A percentile compares a stretch with the other conserved stretches of the same genome.
phyloP scores from a whole-genome alignment of 495 filamentous ascomycete species.

The Penicillium verhagenii region DNA sequence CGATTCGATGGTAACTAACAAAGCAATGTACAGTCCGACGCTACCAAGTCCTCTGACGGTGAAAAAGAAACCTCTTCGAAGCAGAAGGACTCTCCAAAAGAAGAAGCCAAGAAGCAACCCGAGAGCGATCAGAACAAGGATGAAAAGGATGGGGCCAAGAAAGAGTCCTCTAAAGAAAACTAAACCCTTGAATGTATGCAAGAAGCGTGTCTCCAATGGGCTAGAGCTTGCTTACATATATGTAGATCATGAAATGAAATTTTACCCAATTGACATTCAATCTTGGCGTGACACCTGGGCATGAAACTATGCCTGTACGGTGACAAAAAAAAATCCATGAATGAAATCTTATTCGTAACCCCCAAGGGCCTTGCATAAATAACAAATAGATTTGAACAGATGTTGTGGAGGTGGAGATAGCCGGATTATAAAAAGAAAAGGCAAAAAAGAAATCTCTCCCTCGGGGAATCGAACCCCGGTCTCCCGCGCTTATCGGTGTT shows the following conservation, averaged over 20 bases:
- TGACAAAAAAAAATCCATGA: too few species aligned
- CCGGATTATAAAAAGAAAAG: neutral
- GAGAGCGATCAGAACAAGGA: neutral
- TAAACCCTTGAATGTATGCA: neutral
- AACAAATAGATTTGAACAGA: too few species aligned
- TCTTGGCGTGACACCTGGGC: too few species aligned
- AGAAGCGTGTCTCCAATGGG: neutral
- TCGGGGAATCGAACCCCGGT: constrained; percentile 57
- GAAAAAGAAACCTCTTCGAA: neutral
- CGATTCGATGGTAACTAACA: neutral
- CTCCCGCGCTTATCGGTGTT: constrained; percentile 45
- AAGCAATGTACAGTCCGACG: neutral
- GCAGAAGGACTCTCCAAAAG: neutral
- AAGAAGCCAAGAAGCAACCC: neutral
- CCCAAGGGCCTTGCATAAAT: too few species aligned
- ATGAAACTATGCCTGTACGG: too few species aligned
- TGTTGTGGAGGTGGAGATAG: too few species aligned
- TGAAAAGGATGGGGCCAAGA: neutral
- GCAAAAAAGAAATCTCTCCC: constrained; percentile 37
- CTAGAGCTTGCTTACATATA: neutral
- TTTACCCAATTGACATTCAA: too few species aligned
- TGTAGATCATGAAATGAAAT: neutral
- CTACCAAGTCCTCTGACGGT: neutral
- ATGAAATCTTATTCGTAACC: too few species aligned
- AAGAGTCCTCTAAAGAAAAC: neutral